phyloP scores from a whole-genome alignment of 495 filamentous ascomycete genomes.

The Daldinia decipiens region DNA sequence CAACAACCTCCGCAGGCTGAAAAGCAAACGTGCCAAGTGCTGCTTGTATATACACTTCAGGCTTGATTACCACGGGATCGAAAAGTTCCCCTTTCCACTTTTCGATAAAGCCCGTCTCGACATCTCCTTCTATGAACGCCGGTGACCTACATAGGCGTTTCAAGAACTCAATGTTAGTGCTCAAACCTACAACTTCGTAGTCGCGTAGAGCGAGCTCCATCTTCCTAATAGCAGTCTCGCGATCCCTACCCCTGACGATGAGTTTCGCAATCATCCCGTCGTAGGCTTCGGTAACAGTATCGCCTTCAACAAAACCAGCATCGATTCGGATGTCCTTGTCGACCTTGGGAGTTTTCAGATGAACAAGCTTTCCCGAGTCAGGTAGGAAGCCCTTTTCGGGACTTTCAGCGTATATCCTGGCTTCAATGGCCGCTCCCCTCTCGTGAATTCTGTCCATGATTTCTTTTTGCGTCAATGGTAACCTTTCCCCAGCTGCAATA shows the following conservation, averaged over 20 bases:
- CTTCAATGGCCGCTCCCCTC: conserved; percentile 89
- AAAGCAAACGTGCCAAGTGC: conserved; percentile 73
- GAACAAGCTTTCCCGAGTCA: conserved; percentile 87
- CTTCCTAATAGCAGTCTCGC: conserved; percentile 84
- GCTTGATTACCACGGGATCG: conserved; percentile 57
- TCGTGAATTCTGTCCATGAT: conserved; percentile 79
- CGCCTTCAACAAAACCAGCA: conserved; percentile 88
- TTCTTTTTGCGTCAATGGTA: conserved; percentile 88
- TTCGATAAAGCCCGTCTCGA: conserved; percentile 96
- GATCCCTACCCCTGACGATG: conserved; percentile 83
- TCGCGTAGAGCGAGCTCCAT: conserved; percentile 82
- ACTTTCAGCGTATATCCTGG: conserved; percentile 96
- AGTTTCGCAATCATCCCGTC: conserved; percentile 99
- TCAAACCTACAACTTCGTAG: conserved; percentile 91
- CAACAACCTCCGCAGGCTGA: conserved; percentile 36
- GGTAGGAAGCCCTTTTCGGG: conserved; percentile 90
- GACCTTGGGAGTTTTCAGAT: conserved; percentile 77
- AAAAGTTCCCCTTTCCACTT: conserved; percentile 85
- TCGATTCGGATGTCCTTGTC: conserved; percentile 85
- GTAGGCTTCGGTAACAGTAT: conserved; percentile 94
- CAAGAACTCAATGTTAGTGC: conserved; percentile 96
- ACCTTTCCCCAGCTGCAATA: conserved; percentile 83
- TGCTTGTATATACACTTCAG: conserved; percentile 83
- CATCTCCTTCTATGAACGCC: conserved; percentile 85
- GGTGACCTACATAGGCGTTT: conserved; percentile 83